phyloP scores from a whole-genome alignment of 225 moss, liverwort and hornwort species.

The Neckera pumila region DNA sequence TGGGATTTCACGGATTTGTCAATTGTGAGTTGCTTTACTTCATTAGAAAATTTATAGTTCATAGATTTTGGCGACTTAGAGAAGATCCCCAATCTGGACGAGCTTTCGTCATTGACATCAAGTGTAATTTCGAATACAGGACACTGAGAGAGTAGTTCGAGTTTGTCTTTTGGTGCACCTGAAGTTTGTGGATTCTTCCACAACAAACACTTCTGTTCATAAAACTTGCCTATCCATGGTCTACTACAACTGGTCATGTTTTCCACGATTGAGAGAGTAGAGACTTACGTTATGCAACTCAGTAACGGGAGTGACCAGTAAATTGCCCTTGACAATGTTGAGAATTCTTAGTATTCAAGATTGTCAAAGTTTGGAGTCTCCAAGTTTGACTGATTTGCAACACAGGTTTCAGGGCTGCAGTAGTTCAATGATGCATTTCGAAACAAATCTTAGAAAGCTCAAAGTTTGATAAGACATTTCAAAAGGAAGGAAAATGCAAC shows the following conservation, averaged over 20 bases:
- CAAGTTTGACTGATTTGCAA: neutral
- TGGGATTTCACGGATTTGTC: too few species aligned
- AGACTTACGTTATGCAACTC: neutral
- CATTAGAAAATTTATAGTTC: too few species aligned
- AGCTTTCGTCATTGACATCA: neutral
- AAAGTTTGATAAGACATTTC: neutral
- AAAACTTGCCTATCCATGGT: neutral
- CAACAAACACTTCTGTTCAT: neutral
- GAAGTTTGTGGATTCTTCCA: neutral
- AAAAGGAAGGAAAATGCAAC: too few species aligned
- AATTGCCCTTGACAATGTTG: too few species aligned
- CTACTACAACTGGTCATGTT: neutral
- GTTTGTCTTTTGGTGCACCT: neutral
- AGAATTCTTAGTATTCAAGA: too few species aligned
- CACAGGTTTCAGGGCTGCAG: neutral
- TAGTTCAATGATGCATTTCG: too few species aligned
- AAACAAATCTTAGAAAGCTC: neutral
- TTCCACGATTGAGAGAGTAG: neutral
- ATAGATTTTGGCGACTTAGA: neutral
- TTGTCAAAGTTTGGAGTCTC: too few species aligned
- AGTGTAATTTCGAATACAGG: too few species aligned
- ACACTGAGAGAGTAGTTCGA: neutral
- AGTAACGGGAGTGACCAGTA: neutral
- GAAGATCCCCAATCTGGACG: neutral
- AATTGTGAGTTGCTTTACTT: too few species aligned